A percentile compares a stretch with the other conserved stretches of the same genome.
Evolutionary conservation across 75 land plant genomes (phyloP).

Genomic region (Sequoia sempervirens): DNA sequence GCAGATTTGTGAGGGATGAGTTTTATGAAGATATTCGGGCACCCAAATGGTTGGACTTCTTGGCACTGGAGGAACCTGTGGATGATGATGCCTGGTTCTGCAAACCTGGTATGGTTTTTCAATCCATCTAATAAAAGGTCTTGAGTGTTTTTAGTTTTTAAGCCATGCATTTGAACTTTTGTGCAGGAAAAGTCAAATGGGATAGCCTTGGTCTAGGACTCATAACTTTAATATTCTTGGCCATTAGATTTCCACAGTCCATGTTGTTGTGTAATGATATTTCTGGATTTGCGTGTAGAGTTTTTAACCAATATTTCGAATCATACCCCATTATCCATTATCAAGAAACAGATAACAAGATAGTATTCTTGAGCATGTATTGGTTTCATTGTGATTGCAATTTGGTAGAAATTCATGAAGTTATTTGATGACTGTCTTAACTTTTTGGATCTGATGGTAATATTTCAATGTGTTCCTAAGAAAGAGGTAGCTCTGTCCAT

Average conservation of each 20-base stretch:
- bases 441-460: background rate
- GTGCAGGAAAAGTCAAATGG: background rate
- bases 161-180: background rate
- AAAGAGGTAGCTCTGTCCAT: background rate
- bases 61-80: slow-evolving; percentile 32
- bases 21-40: slow-evolving; percentile 78
- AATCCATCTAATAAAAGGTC: background rate
- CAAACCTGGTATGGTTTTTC: slow-evolving; percentile 31
- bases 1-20: slow-evolving; percentile 56
- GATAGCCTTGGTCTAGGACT: too few relatives aligned
- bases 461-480: background rate
- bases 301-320: too few relatives aligned
- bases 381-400: background rate
- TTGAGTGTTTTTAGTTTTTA: background rate
- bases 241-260: too few relatives aligned
- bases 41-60: slow-evolving; percentile 77
- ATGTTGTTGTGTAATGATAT: too few relatives aligned
- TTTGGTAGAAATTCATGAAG: background rate
- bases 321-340: too few relatives aligned
- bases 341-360: too few relatives aligned
- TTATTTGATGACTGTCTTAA: too few relatives aligned
- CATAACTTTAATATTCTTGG: too few relatives aligned
- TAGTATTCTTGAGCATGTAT: background rate
- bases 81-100: slow-evolving; percentile 67
- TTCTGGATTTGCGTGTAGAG: too few relatives aligned